Base-by-base conservation (phyloP, 2,329 filamentous ascomycete genomes). In the Conoideocrella luteorostrata region DNA sequence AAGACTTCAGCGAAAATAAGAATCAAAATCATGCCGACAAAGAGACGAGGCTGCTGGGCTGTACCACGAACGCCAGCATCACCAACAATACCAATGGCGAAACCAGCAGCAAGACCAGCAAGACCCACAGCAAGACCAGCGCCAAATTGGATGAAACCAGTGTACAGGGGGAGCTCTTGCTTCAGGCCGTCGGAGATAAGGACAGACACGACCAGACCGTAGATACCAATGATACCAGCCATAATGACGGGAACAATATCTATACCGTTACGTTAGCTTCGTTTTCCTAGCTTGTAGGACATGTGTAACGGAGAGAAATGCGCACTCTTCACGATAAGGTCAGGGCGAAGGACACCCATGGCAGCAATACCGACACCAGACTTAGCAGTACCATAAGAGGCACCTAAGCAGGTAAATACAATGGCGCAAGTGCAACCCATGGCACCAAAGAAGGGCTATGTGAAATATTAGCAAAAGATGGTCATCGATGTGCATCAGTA, bases 151-250 rank as follows among this genome's bases (percentile, higher is more conserved):
- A 91, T 87, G 72, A 91, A 90, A 48, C 84, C 83, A 45, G 86
- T 88, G 71, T 84, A 91, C 49, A 93, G 77, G 48, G 86, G 75
- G 50, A 85, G 70, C 52, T 79, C 64, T 69, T 91, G 86, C 57
- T 74, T 76, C 52, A 93, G 74, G 58, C 80, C 82, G 66, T 88
- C 86, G 62, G 87, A 89, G 63, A 93, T 88, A 61, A 93, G 72
- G 66, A 93, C 87, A 15, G 87, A 90, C 49, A 91, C 86, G 70
- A 93, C 87, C 54, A 93, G 79, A 60, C 87, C 87, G 74, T 93
- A 98, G 70, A 98, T 97, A 86, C 88, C 93, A 72, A 98, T 97
- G 72, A 98, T 98, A 97, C 93, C 93, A 78, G 93, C 93, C 93
- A 98, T 98, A 83, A 98, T 95, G 71, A 97, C 93, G 67, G 93